phyloP scores from a whole-genome alignment of 441 rosid species.

The Mallotus japonicus region DNA sequence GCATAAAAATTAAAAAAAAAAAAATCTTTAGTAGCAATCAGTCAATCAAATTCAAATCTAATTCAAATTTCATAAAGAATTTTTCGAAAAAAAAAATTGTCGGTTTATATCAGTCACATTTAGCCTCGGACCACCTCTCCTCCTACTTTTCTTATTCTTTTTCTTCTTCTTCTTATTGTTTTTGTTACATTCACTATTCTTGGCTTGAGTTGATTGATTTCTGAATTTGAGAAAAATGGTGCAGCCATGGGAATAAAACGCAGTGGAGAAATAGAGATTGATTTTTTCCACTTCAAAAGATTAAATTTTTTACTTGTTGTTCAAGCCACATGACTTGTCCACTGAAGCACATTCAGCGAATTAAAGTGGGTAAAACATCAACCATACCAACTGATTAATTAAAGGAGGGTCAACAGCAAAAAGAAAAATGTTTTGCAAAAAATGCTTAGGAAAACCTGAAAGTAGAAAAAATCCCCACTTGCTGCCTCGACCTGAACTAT shows the following conservation, averaged over 20 bases:
- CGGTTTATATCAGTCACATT: conserved; percentile 55
- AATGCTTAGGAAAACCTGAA: conserved; percentile 54
- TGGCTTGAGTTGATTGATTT: conserved; percentile 35
- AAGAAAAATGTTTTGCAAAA: conserved; percentile 22
- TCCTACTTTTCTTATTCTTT: conserved; percentile 34
- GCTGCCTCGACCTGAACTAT: conserved; percentile 51
- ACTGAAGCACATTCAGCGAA: no score
- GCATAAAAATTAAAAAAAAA: no score
- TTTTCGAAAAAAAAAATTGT: conserved; percentile 24
- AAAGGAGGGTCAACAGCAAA: conserved; percentile 22
- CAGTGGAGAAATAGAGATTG: no score
- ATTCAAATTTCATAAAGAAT: no score
- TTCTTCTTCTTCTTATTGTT: conserved; percentile 49
- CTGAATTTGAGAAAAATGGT: conserved; percentile 20
- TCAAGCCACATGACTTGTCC: no score
- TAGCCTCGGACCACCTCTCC: conserved; percentile 29
- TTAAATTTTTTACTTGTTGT: no score
- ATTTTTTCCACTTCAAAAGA: no score
- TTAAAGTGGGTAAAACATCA: no score
- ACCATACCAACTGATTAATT: conserved; percentile 11
- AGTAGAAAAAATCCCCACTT: conserved; percentile 40
- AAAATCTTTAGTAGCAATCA: no score
- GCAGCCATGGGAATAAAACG: not conserved
- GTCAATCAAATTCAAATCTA: not conserved
- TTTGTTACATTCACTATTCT: conserved; percentile 33